phyloP scores from a whole-genome alignment of 2,329 filamentous ascomycete species.

The Xylaria sp. region DNA sequence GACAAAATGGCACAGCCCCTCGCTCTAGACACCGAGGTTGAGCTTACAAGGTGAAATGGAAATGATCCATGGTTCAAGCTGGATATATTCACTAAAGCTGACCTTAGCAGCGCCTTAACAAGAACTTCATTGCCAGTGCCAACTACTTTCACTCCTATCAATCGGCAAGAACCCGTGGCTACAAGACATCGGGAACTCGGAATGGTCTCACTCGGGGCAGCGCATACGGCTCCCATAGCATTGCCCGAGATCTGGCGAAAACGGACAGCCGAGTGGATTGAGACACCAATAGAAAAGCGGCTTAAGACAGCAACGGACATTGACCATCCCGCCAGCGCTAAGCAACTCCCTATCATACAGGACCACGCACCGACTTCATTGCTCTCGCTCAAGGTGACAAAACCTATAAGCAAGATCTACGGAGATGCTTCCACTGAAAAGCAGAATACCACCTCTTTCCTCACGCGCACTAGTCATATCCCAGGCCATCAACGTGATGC shows the following conservation, averaged over 20 bases:
- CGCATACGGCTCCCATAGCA: not conserved
- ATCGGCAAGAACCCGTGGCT: not conserved
- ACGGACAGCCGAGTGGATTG: slow-evolving; percentile 7
- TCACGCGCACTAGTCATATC: not conserved
- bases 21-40: not conserved
- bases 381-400: slow-evolving; percentile 39
- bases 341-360: slow-evolving; percentile 26
- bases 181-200: not conserved
- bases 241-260: slow-evolving; percentile 9
- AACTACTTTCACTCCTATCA: slow-evolving; percentile 22
- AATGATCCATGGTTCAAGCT: not conserved
- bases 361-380: slow-evolving; percentile 35
- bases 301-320: slow-evolving; percentile 12
- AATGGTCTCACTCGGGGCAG: not conserved
- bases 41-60: slow-evolving; percentile 18
- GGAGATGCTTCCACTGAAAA: not conserved
- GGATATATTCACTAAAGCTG: not conserved
- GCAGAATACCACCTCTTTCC: not conserved
- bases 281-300: slow-evolving; percentile 20
- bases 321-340: slow-evolving; percentile 18
- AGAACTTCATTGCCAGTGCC: not conserved
- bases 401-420: slow-evolving; percentile 22
- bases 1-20: not conserved
- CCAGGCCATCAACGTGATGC: not conserved
- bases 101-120: not conserved